Conservation (phyloP, 441 rosid genomes). For the Syzygium malaccense region DNA sequence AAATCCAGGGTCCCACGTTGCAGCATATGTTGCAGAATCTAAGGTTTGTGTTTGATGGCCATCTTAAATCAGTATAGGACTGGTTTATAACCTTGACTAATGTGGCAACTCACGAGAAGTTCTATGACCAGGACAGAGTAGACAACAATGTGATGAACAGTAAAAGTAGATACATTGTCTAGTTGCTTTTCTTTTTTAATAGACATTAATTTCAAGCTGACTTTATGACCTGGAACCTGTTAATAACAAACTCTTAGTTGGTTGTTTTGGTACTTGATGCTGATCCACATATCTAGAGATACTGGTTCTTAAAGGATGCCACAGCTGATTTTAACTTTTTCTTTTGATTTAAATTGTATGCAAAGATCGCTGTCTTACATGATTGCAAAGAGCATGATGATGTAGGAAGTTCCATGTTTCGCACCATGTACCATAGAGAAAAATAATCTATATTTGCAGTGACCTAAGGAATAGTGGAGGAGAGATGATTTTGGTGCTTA, state of each 20-base stretch:
- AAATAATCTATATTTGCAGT: background rate
- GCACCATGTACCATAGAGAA: background rate
- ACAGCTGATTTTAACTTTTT: background rate
- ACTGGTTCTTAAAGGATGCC: background rate
- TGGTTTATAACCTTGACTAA: background rate
- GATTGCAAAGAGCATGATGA: background rate
- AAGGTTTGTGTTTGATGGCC: slow-evolving; percentile 45
- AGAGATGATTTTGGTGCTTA: background rate
- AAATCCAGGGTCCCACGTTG: slow-evolving; percentile 75
- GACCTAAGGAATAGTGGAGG: background rate
- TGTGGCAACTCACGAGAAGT: background rate
- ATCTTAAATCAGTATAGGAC: background rate
- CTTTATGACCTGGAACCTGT: background rate
- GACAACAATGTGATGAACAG: background rate
- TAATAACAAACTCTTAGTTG: background rate
- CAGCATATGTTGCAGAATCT: slow-evolving; percentile 81
- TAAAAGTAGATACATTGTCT: background rate
- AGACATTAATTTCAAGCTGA: background rate
- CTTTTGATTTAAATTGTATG: background rate
- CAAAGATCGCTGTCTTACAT: background rate
- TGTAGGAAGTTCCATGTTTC: background rate
- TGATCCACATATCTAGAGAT: background rate
- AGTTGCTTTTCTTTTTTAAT: background rate
- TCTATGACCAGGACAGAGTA: background rate
- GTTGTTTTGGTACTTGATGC: background rate